These are phyloP conservation scores for Teratosphaeria destructans DNA, from an alignment of 2,329 filamentous ascomycete species.

Conservation along the genomic window DNA sequence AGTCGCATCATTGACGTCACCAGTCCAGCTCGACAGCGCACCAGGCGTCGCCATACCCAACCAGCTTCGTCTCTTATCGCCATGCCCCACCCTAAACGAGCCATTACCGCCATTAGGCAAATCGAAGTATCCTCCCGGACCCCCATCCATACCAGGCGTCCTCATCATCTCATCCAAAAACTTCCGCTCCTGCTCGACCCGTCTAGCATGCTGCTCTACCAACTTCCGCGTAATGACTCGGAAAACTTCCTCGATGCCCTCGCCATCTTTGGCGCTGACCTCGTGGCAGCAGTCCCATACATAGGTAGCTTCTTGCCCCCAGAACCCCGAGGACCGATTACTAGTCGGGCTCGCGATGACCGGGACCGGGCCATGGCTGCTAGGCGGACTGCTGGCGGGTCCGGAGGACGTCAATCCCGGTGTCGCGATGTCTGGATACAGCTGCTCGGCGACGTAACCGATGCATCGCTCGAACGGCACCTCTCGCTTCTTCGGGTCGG, in stretches of 20 bases:
- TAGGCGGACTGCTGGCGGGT: slow-evolving; percentile 8
- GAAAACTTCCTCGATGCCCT: slow-evolving; percentile 95
- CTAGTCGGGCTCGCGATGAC: slow-evolving; percentile 37
- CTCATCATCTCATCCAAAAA: slow-evolving; percentile 32
- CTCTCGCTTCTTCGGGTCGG: slow-evolving; percentile 66
- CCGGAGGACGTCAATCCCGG: slow-evolving; percentile 6
- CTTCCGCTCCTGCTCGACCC: slow-evolving; percentile 39
- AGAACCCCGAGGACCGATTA: slow-evolving; percentile 60
- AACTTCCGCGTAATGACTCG: slow-evolving; percentile 77
- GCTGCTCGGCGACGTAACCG: slow-evolving; percentile 85
- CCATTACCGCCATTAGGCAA: slow-evolving; percentile 38
- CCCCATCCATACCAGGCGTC: slow-evolving; percentile 33
- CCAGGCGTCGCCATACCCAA: slow-evolving; percentile 46
- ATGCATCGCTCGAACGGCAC: slow-evolving; percentile 94
- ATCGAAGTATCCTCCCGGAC: slow-evolving; percentile 38
- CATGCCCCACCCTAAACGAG: slow-evolving; percentile 49
- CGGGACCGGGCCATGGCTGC: slow-evolving; percentile 22
- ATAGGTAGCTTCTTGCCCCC: slow-evolving; percentile 61
- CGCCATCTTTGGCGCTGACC: slow-evolving; percentile 84
- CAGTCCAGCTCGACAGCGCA: slow-evolving; percentile 7
- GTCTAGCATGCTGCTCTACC: slow-evolving; percentile 58
- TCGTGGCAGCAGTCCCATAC: slow-evolving; percentile 96
- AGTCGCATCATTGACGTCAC: slow-evolving; percentile 2
- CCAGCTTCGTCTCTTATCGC: slow-evolving; percentile 58
- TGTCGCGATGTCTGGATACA: slow-evolving; percentile 51